Conservation (phyloP, 2,329 filamentous ascomycete genomes). For the Monilinia laxa region DNA sequence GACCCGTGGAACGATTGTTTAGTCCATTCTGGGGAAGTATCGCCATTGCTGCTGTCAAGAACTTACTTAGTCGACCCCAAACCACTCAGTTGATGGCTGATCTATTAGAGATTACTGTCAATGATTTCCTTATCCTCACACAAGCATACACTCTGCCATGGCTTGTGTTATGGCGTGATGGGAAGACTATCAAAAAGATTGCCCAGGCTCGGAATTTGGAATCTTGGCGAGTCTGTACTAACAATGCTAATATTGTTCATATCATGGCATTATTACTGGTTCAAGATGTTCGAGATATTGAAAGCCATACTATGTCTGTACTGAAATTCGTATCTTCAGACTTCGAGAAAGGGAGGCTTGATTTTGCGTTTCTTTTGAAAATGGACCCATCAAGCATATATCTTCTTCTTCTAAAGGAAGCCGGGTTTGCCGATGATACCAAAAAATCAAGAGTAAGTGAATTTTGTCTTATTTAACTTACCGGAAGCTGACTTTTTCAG, state of each 20-base stretch:
- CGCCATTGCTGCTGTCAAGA: slow-evolving; percentile 78
- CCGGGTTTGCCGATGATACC: slow-evolving; percentile 64
- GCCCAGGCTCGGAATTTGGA: slow-evolving; percentile 72
- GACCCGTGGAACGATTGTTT: slow-evolving; percentile 68
- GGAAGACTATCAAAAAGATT: slow-evolving; percentile 77
- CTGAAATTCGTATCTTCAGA: slow-evolving; percentile 67
- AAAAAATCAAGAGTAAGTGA: slow-evolving; percentile 56
- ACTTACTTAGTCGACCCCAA: slow-evolving; percentile 77
- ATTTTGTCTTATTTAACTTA: not conserved
- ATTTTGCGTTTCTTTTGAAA: slow-evolving; percentile 64
- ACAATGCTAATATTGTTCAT: slow-evolving; percentile 55
- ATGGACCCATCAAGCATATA: slow-evolving; percentile 73
- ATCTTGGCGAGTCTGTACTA: slow-evolving; percentile 54
- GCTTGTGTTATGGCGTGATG: slow-evolving; percentile 75
- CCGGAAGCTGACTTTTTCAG: slow-evolving; percentile 27
- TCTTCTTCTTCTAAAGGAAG: slow-evolving; percentile 77
- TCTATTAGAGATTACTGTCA: slow-evolving; percentile 71
- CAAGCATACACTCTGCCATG: slow-evolving; percentile 83
- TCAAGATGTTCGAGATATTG: slow-evolving; percentile 57
- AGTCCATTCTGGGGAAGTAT: slow-evolving; percentile 87
- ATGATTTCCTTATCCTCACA: slow-evolving; percentile 71
- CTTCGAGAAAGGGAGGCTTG: slow-evolving; percentile 59
- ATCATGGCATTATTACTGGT: slow-evolving; percentile 60
- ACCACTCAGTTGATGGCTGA: slow-evolving; percentile 79
- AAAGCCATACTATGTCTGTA: slow-evolving; percentile 66